phyloP scores from a whole-genome alignment of 1,284 basidiomycete genomes.

The Vanrija sp. region DNA sequence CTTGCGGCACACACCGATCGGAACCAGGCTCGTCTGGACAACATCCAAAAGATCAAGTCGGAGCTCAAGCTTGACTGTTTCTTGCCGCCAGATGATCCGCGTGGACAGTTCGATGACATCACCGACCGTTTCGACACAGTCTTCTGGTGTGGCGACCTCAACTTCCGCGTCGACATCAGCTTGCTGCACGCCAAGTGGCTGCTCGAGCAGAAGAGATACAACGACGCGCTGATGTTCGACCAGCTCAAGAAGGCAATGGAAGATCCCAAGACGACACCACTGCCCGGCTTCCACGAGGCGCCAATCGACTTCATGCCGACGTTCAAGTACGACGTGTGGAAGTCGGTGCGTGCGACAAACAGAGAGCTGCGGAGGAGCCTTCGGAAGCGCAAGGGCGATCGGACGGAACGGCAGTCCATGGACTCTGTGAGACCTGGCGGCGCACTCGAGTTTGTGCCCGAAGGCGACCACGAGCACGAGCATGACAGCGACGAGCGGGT shows the following conservation, averaged over 20 bases:
- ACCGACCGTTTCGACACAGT: conserved; percentile 55
- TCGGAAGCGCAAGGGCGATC: conserved; percentile 11
- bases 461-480: conserved; percentile 6
- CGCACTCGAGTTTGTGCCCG: conserved; percentile 11
- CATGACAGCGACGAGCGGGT: neutral
- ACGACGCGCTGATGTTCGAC: conserved; percentile 54
- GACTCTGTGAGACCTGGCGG: neutral
- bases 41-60: conserved; percentile 53
- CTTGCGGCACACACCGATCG: conserved; percentile 53
- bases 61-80: conserved; percentile 56
- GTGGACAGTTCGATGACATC: conserved; percentile 39
- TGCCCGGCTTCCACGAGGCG: conserved; percentile 53
- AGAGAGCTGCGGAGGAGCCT: conserved; percentile 30
- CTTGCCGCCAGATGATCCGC: conserved; percentile 43
- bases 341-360: conserved; percentile 48
- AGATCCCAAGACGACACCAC: conserved; percentile 33
- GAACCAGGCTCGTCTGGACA: conserved; percentile 43
- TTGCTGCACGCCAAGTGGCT: conserved; percentile 56
- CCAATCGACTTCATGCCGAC: conserved; percentile 53
- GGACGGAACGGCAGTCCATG: neutral
- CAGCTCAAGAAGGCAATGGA: conserved; percentile 53
- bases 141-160: conserved; percentile 55
- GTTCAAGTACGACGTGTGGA: conserved; percentile 54
- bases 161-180: conserved; percentile 55
- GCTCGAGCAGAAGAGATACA: conserved; percentile 52